Evolutionary conservation across 2,329 filamentous ascomycete species (phyloP), one percentile per base, ranked within the genome.

Genomic region (Cladosporium sp.): DNA sequence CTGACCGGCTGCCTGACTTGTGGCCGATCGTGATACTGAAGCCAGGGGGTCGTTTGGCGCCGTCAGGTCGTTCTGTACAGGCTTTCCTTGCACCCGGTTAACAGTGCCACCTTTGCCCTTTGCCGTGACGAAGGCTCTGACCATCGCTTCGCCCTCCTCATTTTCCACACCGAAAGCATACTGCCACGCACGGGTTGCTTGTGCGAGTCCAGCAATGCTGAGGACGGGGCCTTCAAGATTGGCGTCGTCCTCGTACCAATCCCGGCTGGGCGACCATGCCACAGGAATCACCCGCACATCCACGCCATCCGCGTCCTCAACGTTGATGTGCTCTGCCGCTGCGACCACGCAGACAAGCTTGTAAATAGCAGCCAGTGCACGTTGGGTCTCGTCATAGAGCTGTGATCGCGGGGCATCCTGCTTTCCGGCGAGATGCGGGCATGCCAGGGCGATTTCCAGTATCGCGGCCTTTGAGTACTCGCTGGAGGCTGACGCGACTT

Each of bases 301-400:
- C 13, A 95, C 80, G 19, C 87, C 86, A 43, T 83, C 83, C 0
- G 82, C 77, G 34, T 82, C 81, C 73, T 80, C 75, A 70, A 88
- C 66, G 69, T 87, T 72, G 68, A 85, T 72, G 73, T 73, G 74
- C 44, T 81, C 74, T 58, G 82, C 77, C 10, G 84, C 81, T 57
- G 86, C 89, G n/a, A 89, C 75, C 43, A 84, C 73, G 33, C 85
- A 85, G 52, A 93, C 74, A 46, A 96, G 77, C 62, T 84, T 83
- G 75, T 97, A 97, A 19, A 95, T 66, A 22, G 81, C 80, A 2
- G 87, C 86, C 18, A 96, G 72, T 4, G 92, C 75, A n/a, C n/a
- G n/a, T n/a, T 95, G 89, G 0, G 84, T 79, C n/a, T 77, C 71
- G 33, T 76, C 66, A 78, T 90, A 95, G 14, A 80, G 73, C 43